Base-by-base conservation (phyloP, 129 eudicot genomes). In the Dittrichia graveolens region DNA sequence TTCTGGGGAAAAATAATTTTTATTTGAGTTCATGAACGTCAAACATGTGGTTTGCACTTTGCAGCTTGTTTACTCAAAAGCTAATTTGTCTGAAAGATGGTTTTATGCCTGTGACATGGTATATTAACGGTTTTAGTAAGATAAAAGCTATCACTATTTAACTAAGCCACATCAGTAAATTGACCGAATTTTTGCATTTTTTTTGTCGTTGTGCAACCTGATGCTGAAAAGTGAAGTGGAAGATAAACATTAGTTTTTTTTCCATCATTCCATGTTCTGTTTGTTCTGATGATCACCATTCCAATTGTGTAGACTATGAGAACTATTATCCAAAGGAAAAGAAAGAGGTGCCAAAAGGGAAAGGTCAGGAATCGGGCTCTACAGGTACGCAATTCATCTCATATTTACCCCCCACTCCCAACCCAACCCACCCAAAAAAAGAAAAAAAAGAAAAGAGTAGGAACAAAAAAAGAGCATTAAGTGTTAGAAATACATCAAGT, bases 311-410 rank as follows among this genome's bases (percentile, higher is more conserved):
- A 89, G 96, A 89, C 12, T 89, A 77, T 61, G 87, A 86, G 58
- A 86, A 89, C 65, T 89, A 86, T 77, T 75, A 79, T 69, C 96
- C 91, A 0, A 89, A 83, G 60, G 70, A 64, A 57, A 89, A 81
- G 77, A 81, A 61, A 24, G 84, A 82, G 75, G 74, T 67, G 35
- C 91, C 96, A 9, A 86, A 89, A 74, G 83, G 75, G 72, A 82
- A 85, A 45, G 74, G 70, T 43, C 82, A 82, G 46, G 84, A 89
- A 67, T 61, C 83, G 5, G 81, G 78, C 37, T 66, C 80, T 50
- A 83, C 77, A 84, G 91, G 96, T 89, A 79, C 40, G 79, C 39
- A 8, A 4, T 10, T 48, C 35, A 35, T 54, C 31, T 53, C 67
- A 13, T 3, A 13, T 15, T 45, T 54, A 9, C 31, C 31, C 31